phyloP scores from a whole-genome alignment of 2,329 filamentous ascomycete genomes.

The Xylariaceae sp. region DNA sequence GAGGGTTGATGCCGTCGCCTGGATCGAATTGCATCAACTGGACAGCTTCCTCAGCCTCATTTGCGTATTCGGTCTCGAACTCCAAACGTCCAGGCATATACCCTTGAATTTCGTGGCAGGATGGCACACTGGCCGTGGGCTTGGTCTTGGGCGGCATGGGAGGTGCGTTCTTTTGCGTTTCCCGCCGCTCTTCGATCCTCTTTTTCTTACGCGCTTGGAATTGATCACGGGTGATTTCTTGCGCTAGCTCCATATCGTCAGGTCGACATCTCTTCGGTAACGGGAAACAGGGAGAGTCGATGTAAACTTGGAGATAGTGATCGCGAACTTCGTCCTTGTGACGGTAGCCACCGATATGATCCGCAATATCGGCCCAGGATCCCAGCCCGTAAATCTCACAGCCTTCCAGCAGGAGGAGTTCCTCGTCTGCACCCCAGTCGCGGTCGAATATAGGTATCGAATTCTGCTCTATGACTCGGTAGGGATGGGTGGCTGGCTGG shows the following conservation, averaged over 20 bases:
- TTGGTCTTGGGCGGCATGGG: conserved; percentile 88
- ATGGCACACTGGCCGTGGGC: conserved; percentile 88
- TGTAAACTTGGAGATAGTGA: conserved; percentile 84
- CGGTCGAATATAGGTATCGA: conserved; percentile 93
- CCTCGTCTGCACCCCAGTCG: conserved; percentile 97
- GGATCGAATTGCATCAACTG: conserved; percentile 98
- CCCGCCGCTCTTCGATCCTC: conserved; percentile 85
- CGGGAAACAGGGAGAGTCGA: conserved; percentile 78
- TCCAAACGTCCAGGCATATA: conserved; percentile 98
- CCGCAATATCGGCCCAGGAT: conserved; percentile 95
- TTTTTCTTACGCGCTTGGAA: conserved; percentile 92
- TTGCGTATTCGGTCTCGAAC: conserved; percentile 96
- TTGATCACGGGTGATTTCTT: conserved; percentile 79
- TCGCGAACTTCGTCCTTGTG: conserved; percentile 93
- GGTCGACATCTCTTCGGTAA: conserved; percentile 82
- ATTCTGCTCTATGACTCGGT: conserved; percentile 94
- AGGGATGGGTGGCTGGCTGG: conserved; percentile 79
- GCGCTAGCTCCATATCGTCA: conserved; percentile 69
- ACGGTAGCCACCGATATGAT: conserved; percentile 94
- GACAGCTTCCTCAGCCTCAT: conserved; percentile 95
- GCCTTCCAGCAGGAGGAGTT: conserved; percentile 86
- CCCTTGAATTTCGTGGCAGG: conserved; percentile 95
- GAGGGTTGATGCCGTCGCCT: conserved; percentile 81
- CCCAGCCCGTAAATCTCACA: conserved; percentile 94
- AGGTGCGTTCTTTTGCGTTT: conserved; percentile 76